Percentiles rank a stretch among this genome's conserved stretches.
Conservation (phyloP, 108 stramenopile species). For the Schizochytrium sp. region DNA sequence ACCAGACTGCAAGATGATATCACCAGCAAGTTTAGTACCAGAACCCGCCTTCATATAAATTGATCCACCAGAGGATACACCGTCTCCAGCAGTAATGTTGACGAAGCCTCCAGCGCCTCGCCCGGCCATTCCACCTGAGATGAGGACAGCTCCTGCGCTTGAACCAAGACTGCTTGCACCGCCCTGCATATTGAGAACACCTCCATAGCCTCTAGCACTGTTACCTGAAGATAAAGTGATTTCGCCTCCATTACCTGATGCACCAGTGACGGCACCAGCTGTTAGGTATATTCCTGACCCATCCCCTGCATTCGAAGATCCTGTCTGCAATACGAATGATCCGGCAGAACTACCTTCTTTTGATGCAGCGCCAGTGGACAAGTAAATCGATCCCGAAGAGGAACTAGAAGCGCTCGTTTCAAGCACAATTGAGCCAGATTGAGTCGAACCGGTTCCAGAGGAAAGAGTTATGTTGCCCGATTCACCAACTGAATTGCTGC, state of each 20-base stretch:
- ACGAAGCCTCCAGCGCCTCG: neutral
- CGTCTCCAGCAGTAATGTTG: slow-evolving; percentile 21
- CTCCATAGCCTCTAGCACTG: neutral
- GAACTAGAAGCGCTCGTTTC: neutral
- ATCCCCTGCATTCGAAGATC: neutral
- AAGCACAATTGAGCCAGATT: neutral
- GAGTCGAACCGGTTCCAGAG: neutral
- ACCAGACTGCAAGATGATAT: neutral
- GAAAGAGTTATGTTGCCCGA: neutral
- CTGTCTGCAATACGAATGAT: neutral
- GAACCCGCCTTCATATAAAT: neutral
- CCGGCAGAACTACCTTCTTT: neutral
- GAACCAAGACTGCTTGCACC: neutral
- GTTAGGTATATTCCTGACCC: neutral
- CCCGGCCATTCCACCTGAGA: neutral
- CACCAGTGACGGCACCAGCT: neutral
- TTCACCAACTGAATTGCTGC: neutral
- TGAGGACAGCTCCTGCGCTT: neutral
- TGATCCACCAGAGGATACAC: neutral
- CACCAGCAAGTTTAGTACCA: neutral
- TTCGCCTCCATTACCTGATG: neutral
- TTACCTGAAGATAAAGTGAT: neutral
- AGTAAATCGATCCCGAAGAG: neutral
- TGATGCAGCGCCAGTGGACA: neutral
- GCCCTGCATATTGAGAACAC: neutral